Base-by-base conservation (phyloP, 2,329 filamentous ascomycete genomes). In the Coleophoma cylindrospora region DNA sequence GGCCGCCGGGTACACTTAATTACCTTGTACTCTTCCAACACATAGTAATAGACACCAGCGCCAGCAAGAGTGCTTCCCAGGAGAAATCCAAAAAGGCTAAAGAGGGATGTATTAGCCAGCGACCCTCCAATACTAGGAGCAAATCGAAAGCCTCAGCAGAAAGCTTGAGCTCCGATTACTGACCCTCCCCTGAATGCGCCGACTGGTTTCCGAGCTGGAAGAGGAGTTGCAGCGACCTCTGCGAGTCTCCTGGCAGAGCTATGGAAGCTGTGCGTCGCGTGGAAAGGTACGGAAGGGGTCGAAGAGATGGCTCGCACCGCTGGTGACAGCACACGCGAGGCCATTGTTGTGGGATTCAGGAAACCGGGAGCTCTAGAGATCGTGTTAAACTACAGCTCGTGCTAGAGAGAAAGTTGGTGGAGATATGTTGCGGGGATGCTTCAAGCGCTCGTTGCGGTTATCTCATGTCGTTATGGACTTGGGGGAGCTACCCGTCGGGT, bases 11-110 rank as follows among this genome's bases (percentile, higher is more conserved):
- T 27, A 27, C 27, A 27, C 74, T 96, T 97, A 60, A 90, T 89
- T 40, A 91, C 78, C 73, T 91, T 90, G 76, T 96, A 97, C 70
- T 97, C 91, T 67, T 92, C 84, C 61, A 97, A 74, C 58, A 96
- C 81, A 70, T 97, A 97, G 69, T 89, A 91, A 74, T 96, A 97
- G 61, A 95, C 87, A 51, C 83, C 86, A 47, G 80, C 81, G 62
- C 90, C 91, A 41, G 91, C 85, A 47, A 90, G 75, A 43, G 87
- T 85, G 55, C 87, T 84, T 58, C 92, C 92, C 56, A 94, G 77
- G 46, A 97, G 83, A 76, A 97, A 97, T 47, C 92, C 92, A 63
- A 96, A 90, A 53, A 96, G 74, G 51, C 92, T 96, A 61, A 50
- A 12, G 27, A 27, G 9, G 9, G 3, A 27, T 27, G 9, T 32